Conservation (phyloP, 2,329 filamentous ascomycete species). For the Knufia fluminis region DNA sequence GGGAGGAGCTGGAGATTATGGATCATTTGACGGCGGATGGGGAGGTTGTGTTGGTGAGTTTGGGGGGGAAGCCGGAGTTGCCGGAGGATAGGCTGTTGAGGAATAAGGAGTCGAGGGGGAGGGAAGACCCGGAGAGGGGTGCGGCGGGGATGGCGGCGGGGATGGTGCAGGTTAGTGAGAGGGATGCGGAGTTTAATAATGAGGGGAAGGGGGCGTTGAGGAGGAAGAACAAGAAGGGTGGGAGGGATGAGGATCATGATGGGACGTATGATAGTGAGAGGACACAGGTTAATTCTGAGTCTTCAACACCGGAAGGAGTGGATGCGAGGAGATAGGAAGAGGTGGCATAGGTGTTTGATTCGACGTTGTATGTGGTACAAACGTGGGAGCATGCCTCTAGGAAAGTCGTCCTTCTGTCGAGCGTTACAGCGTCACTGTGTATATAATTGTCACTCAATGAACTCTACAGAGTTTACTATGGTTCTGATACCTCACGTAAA, state of each 20-base stretch:
- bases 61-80: slow-evolving; percentile 33
- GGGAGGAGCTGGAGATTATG: slow-evolving; percentile 51
- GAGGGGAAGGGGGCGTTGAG: not conserved
- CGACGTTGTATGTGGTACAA: too few species aligned
- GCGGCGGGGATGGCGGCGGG: not conserved
- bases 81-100: slow-evolving; percentile 4
- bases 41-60: slow-evolving; percentile 44
- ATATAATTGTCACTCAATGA: too few species aligned
- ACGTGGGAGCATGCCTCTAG: too few species aligned
- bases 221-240: too few species aligned
- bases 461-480: too few species aligned
- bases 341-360: too few species aligned
- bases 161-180: not conserved
- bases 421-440: too few species aligned
- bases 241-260: too few species aligned
- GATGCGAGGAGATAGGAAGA: too few species aligned
- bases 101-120: not conserved
- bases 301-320: too few species aligned
- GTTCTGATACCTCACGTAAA: too few species aligned
- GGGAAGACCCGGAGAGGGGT: not conserved
- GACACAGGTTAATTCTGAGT: not conserved
- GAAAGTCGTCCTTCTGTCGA: too few species aligned
- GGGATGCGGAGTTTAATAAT: not conserved
- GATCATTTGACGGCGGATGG: slow-evolving; percentile 60
- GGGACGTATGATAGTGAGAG: not conserved